These are phyloP conservation scores for Casuarina glauca DNA, from an alignment of 306 rosid species.

Conservation along the genomic window DNA sequence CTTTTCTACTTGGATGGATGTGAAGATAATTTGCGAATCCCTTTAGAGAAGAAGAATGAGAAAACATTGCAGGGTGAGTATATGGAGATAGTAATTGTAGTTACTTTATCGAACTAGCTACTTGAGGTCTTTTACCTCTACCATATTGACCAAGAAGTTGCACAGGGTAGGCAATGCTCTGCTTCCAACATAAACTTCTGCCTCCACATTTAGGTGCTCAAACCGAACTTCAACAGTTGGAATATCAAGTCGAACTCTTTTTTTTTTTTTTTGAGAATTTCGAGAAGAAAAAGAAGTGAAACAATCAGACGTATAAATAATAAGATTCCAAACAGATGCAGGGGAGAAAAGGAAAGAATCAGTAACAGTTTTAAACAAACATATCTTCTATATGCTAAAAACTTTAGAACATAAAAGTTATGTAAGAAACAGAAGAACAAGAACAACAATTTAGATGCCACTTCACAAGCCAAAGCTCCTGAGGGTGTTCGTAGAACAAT, in stretches of 20 bases:
- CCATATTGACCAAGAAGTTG: conserved; percentile 39
- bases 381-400: not conserved
- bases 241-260: conserved; percentile 64
- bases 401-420: not conserved
- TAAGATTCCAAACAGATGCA: not conserved
- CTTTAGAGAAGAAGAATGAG: conserved; percentile 20
- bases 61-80: not conserved
- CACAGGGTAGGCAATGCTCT: conserved; percentile 63
- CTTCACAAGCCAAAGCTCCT: too few species aligned
- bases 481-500: too few species aligned
- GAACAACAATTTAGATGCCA: not conserved
- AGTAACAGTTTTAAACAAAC: not conserved
- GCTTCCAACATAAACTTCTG: conserved; percentile 65
- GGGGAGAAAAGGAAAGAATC: not conserved
- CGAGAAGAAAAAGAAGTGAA: not conserved
- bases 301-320: not conserved
- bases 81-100: conserved; percentile 9
- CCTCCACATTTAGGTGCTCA: conserved; percentile 63
- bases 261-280: not conserved
- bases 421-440: not conserved
- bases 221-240: conserved; percentile 74
- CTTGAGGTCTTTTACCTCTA: conserved; percentile 37
- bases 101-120: not conserved
- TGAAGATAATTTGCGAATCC: conserved; percentile 32
- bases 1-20: conserved; percentile 40